Percentiles rank a stretch among this genome's conserved stretches.
These are phyloP conservation scores for Pichia inconspicua DNA, from an alignment of 1,139 yeast genomes.

Conservation along the genomic window DNA sequence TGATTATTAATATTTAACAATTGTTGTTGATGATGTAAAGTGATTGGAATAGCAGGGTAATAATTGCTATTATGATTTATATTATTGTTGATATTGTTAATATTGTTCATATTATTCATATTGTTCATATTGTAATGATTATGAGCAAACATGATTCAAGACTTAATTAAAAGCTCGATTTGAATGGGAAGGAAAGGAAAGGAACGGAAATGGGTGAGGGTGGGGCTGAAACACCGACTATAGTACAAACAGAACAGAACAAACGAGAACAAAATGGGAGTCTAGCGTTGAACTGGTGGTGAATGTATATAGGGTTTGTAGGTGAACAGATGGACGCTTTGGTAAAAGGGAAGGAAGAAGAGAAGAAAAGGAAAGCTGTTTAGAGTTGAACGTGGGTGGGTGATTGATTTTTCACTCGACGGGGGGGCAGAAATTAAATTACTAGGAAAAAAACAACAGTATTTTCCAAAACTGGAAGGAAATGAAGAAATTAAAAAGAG, in stretches of 20 bases:
- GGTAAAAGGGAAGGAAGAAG: background rate
- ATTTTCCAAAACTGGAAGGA: too few relatives aligned
- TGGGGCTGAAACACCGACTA: constrained; percentile 2
- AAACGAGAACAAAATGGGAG: background rate
- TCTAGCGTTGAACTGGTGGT: background rate
- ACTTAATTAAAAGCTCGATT: constrained; percentile 15
- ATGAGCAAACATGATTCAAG: constrained; percentile 8
- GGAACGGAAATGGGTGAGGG: background rate
- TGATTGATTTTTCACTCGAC: too few relatives aligned
- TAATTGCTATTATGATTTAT: background rate
- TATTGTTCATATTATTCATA: too few relatives aligned
- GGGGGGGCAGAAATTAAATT: too few relatives aligned
- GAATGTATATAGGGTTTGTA: constrained; percentile 1
- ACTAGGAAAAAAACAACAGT: too few relatives aligned
- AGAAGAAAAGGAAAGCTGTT: background rate
- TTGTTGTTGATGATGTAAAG: background rate
- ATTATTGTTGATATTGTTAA: too few relatives aligned
- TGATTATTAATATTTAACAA: background rate
- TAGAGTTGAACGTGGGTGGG: too few relatives aligned
- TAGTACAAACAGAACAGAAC: constrained; percentile 2
- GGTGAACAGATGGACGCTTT: constrained; percentile 2
- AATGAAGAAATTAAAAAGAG: background rate
- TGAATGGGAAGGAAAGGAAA: background rate
- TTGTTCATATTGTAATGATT: background rate
- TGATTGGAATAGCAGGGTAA: background rate